Conservation (phyloP, 2,329 filamentous ascomycete genomes). For the Zarea fungicola region DNA sequence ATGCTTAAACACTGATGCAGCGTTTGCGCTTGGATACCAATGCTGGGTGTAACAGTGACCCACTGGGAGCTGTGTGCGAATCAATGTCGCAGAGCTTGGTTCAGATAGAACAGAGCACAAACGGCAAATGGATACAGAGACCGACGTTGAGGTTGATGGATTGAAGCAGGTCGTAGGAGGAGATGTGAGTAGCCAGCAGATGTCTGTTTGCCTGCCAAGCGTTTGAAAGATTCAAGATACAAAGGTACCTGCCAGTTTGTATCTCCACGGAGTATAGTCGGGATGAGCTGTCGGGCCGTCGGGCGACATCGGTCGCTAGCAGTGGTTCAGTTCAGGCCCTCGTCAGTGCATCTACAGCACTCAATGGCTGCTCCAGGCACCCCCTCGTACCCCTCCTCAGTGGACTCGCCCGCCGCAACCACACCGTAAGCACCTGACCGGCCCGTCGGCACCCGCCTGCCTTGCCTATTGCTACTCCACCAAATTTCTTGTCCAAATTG, state of each 20-base stretch:
- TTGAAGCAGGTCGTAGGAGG: too few species aligned
- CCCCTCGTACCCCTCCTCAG: background rate
- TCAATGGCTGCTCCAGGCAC: background rate
- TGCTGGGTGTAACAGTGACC: background rate
- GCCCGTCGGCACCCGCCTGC: background rate
- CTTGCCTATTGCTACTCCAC: background rate
- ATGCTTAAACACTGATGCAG: slow-evolving; percentile 5
- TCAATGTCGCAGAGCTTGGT: background rate
- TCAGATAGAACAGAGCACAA: background rate
- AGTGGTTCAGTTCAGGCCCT: background rate
- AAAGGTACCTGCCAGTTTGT: background rate
- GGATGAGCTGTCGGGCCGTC: slow-evolving; percentile 4
- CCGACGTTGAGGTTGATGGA: too few species aligned
- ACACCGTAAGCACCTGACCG: slow-evolving; percentile 9
- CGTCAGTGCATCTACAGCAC: background rate
- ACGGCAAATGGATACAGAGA: too few species aligned
- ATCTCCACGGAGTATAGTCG: background rate
- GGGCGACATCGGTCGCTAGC: slow-evolving; percentile 4
- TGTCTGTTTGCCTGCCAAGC: background rate
- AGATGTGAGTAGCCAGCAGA: too few species aligned
- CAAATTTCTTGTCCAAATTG: background rate
- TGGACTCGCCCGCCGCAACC: background rate
- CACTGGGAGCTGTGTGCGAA: background rate
- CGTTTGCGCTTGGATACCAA: too few species aligned
- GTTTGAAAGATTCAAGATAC: background rate